Percentiles rank a stretch among this genome's conserved stretches.
These are phyloP conservation scores for Pseudodiploospora longispora DNA, from an alignment of 2,329 filamentous ascomycete species.

Conservation along the genomic window DNA sequence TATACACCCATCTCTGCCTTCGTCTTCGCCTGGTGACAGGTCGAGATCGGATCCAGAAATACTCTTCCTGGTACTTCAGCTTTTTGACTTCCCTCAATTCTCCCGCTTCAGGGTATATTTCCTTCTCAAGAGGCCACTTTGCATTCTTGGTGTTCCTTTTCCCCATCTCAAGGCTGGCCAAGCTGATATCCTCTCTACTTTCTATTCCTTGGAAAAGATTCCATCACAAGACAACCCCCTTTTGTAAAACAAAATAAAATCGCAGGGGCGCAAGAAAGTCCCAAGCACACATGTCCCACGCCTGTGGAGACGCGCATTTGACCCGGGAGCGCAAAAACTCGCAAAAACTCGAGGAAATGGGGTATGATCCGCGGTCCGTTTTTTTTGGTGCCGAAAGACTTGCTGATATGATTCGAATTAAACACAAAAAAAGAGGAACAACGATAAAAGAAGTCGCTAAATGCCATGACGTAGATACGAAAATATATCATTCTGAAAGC, in stretches of 20 bases:
- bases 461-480: conserved; percentile 36
- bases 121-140: conserved; percentile 15
- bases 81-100: background rate
- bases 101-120: conserved; percentile 12
- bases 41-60: conserved; percentile 8
- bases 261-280: conserved; percentile 10
- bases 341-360: conserved; percentile 17
- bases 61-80: conserved; percentile 2
- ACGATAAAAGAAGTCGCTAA: conserved; percentile 33
- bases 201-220: conserved; percentile 19
- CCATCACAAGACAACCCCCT: conserved; percentile 15
- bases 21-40: conserved; percentile 8
- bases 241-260: conserved; percentile 3
- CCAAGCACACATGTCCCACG: conserved; percentile 9
- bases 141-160: conserved; percentile 25
- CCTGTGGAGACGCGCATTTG: conserved; percentile 8
- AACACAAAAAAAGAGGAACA: conserved; percentile 24
- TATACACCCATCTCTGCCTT: conserved; percentile 5
- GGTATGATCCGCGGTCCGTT: conserved; percentile 30
- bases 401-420: conserved; percentile 22
- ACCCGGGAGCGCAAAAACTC: conserved; percentile 14
- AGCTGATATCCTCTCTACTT: conserved; percentile 14
- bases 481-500: conserved; percentile 26
- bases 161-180: conserved; percentile 18
- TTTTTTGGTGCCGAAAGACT: conserved; percentile 33